Base-by-base conservation (phyloP, 495 filamentous ascomycete genomes). In the Neurospora sp. region DNA sequence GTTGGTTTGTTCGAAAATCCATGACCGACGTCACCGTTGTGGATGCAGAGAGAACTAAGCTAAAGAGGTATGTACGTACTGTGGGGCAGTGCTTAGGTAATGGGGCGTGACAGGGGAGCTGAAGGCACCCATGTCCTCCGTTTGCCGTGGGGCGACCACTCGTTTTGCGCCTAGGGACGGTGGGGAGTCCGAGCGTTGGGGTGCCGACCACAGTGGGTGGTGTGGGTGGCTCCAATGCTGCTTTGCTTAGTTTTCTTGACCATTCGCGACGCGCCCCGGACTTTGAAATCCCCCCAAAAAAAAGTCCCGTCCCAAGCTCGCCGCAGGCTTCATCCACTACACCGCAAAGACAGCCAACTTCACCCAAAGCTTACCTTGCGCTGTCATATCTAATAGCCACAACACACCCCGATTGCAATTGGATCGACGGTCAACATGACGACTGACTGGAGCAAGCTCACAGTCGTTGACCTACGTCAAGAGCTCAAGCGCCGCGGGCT, bases 401-500 rank as follows among this genome's bases (percentile, higher is more conserved):
- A 35, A 4, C 14, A 8, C 3, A 66, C 27, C 4, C 14, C 27
- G 9, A 66, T 37, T 18, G 16, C 54, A 8, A 9, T 35, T 18
- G 54, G 54, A 18, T 31, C 54, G 18, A 66, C 31, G 54, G 54
- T 72, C 71, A 80, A 71, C 66, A 86, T 85, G 82, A 86, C 88
- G 82, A 84, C 85, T 37, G 87, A 91, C 76, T 90, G 85, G 79
- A 85, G 80, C 69, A 86, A 83, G 71, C 79, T 90, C 70, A 91
- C 87, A 76, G 89, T 91, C 40, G 81, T 86, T 12, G 88, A 91
- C 76, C 82, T 91, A 18, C 86, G 86, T 72, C 84, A 83, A 31
- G 87, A 90, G 78, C 81, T 91, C 20, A 91, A 88, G 79, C 82
- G 81, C 40, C 84, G 89, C 20, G 86, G 86, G 3, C 79, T 90